Evolutionary conservation across 1,284 basidiomycete genomes (phyloP).

Genomic region (Chalciporus piperatoides): DNA sequence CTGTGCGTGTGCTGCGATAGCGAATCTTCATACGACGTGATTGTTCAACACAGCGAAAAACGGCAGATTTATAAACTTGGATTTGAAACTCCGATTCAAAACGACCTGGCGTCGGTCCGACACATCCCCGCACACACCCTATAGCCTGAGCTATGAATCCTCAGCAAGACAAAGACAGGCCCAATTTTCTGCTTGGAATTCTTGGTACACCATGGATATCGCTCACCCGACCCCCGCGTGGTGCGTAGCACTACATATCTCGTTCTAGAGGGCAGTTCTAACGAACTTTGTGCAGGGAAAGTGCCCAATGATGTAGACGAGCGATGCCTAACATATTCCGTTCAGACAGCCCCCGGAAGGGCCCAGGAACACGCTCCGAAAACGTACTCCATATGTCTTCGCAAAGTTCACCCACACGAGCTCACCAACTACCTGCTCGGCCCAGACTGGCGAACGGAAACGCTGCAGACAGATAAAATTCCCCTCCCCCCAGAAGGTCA

Average conservation of each 20-base stretch:
- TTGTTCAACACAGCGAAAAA: conserved; percentile 8
- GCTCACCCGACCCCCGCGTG: conserved; percentile 24
- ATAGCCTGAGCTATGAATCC: neutral
- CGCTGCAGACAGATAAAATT: conserved; percentile 31
- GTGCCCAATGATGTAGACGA: conserved; percentile 62
- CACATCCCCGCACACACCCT: neutral
- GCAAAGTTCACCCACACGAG: conserved; percentile 70
- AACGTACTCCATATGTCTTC: conserved; percentile 67
- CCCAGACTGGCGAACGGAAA: conserved; percentile 19
- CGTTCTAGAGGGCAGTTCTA: neutral
- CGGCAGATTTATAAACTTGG: neutral
- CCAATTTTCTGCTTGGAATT: neutral
- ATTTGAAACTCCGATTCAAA: conserved; percentile 27
- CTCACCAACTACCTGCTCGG: conserved; percentile 51
- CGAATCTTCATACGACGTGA: conserved; percentile 73
- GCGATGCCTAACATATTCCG: conserved; percentile 70
- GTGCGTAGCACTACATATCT: conserved; percentile 13
- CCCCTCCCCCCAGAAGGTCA: conserved; percentile 65
- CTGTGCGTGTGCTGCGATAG: conserved; percentile 77
- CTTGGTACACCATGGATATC: conserved; percentile 15
- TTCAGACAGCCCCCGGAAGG: conserved; percentile 60
- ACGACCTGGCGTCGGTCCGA: neutral
- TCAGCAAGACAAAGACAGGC: neutral
- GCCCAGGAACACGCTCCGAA: conserved; percentile 51
- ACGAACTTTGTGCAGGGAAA: conserved; percentile 38